phyloP scores from a whole-genome alignment of 345 rosid genomes.

The Ailanthus altissimus region DNA sequence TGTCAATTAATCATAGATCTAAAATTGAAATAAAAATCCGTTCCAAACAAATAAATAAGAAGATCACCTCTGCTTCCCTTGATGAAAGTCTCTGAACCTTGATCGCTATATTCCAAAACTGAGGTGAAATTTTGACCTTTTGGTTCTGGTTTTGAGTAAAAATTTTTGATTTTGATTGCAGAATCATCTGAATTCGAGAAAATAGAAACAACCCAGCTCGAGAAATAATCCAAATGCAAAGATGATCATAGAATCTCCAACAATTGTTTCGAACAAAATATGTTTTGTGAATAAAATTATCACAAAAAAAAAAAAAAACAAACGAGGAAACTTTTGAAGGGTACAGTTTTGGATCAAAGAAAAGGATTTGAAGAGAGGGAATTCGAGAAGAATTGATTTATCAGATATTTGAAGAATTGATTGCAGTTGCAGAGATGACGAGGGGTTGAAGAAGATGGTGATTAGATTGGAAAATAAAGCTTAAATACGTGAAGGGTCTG shows the following conservation, averaged over 20 bases:
- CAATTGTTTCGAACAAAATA: too few relatives aligned
- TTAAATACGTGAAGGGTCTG: not conserved
- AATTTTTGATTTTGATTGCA: not conserved
- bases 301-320: not conserved
- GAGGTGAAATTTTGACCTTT: not conserved
- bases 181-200: not conserved
- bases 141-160: not conserved
- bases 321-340: not conserved
- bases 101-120: not conserved
- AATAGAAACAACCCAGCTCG: not conserved
- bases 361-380: not conserved
- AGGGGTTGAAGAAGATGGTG: not conserved
- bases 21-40: not conserved
- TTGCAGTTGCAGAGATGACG: not conserved
- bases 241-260: not conserved
- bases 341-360: not conserved
- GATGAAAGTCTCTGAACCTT: not conserved
- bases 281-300: not conserved
- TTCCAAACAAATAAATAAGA: not conserved
- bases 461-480: not conserved
- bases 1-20: not conserved
- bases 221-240: not conserved
- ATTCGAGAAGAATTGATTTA: not conserved
- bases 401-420: not conserved
- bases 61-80: not conserved